Evolutionary conservation across 2,329 filamentous ascomycete species (phyloP).

Genomic region (Paraconiothyrium sp.): DNA sequence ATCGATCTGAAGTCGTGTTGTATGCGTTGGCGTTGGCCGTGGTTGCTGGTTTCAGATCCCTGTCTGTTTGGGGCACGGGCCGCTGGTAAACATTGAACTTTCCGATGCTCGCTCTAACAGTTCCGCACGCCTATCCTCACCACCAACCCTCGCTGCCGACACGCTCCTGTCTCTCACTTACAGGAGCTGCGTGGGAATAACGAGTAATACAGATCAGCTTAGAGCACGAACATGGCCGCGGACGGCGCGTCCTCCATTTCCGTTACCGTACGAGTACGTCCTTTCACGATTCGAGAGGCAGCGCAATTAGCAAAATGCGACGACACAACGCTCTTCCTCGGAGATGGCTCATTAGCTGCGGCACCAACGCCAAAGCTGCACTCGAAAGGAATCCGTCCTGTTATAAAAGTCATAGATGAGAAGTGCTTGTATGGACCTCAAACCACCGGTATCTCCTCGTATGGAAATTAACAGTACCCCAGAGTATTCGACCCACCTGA

Average conservation of each 20-base stretch:
- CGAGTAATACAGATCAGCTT: neutral
- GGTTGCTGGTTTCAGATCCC: constrained; percentile 34
- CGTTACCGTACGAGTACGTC: constrained; percentile 68
- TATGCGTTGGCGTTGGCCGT: constrained; percentile 30
- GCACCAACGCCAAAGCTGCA: constrained; percentile 84
- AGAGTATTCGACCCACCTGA: constrained; percentile 98
- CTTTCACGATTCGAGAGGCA: constrained; percentile 87
- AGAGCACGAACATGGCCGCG: constrained; percentile 44
- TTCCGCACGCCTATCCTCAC: constrained; percentile 33
- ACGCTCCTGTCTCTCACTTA: constrained; percentile 12
- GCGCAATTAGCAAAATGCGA: constrained; percentile 85
- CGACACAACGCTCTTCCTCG: constrained; percentile 90
- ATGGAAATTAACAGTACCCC: constrained; percentile 34
- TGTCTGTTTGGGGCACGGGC: constrained; percentile 40
- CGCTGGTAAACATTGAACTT: constrained; percentile 30
- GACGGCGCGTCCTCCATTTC: constrained; percentile 61
- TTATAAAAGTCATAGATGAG: constrained; percentile 96
- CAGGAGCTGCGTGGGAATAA: constrained; percentile 7
- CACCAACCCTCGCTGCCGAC: constrained; percentile 29
- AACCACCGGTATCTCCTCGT: constrained; percentile 6
- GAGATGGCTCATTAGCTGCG: constrained; percentile 92
- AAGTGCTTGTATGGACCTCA: constrained; percentile 79
- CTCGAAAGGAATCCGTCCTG: constrained; percentile 85
- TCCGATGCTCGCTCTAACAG: constrained; percentile 32
- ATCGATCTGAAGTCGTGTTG: constrained; percentile 2